Evolutionary conservation across 768 basidiomycete species (phyloP).

Genomic region (Suillus sp.): DNA sequence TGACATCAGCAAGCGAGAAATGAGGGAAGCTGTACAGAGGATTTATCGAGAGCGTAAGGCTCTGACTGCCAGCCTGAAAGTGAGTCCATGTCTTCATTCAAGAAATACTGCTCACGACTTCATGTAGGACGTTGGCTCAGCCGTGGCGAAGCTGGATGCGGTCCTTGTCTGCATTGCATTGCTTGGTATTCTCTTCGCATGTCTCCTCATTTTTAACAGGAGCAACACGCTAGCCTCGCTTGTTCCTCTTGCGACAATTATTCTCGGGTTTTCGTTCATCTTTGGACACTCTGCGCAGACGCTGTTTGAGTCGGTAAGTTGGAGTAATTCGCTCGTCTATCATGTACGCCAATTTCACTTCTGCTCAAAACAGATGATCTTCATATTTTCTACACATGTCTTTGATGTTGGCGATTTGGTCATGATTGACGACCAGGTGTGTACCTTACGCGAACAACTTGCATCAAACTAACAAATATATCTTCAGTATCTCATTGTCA

Average conservation of each 20-base stretch:
- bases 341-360: conserved; percentile 4
- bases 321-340: neutral
- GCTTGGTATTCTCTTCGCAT: conserved; percentile 64
- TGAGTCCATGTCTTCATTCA: conserved; percentile 25
- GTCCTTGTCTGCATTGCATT: conserved; percentile 64
- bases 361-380: conserved; percentile 58
- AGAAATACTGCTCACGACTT: conserved; percentile 11
- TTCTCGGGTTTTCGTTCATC: conserved; percentile 83
- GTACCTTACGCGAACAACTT: conserved; percentile 1
- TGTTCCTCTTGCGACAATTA: conserved; percentile 77
- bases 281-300: conserved; percentile 82
- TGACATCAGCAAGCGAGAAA: conserved; percentile 75
- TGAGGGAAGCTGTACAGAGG: conserved; percentile 80
- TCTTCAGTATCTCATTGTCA: conserved; percentile 44
- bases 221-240: conserved; percentile 67
- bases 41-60: conserved; percentile 81
- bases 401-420: conserved; percentile 84
- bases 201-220: conserved; percentile 74
- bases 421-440: conserved; percentile 74
- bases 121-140: conserved; percentile 65
- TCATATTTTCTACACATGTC: conserved; percentile 86
- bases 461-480: neutral
- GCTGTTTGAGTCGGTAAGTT: conserved; percentile 71
- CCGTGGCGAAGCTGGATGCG: conserved; percentile 76
- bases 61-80: conserved; percentile 70